phyloP scores from a whole-genome alignment of 1,284 basidiomycete species.

The Vanrija sp. region DNA sequence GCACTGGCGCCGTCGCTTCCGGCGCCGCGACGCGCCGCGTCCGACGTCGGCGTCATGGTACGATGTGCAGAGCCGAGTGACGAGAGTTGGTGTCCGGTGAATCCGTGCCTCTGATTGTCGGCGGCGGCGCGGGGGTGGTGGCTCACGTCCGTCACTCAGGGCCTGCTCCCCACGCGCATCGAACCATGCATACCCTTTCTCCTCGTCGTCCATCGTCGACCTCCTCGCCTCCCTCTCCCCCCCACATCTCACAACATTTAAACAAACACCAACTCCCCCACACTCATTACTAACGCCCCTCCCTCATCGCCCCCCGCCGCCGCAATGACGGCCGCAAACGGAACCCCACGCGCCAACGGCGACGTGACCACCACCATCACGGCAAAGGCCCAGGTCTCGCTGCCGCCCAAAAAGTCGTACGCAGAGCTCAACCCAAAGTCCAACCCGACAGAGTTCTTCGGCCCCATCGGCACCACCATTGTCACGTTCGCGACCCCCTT shows the following conservation, averaged over 20 bases:
- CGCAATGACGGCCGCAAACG: not conserved
- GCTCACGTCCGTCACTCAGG: no score
- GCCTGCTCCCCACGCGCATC: no score
- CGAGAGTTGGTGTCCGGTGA: no score
- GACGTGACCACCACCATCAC: conserved; percentile 41
- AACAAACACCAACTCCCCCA: no score
- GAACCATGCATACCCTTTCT: not conserved
- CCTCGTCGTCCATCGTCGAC: not conserved
- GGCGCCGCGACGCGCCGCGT: no score
- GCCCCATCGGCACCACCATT: conserved; percentile 71
- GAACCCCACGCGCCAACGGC: not conserved
- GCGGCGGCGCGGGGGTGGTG: no score
- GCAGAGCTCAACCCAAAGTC: conserved; percentile 51
- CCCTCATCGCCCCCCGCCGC: not conserved
- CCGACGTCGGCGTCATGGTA: no score
- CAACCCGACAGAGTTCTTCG: conserved; percentile 75
- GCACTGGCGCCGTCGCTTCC: no score
- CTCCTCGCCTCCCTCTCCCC: not conserved
- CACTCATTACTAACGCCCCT: no score
- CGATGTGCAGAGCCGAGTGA: no score
- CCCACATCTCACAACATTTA: not conserved
- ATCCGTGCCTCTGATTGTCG: no score
- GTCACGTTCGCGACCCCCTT: conserved; percentile 71
- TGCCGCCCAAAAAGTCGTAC: conserved; percentile 40
- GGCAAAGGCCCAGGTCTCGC: conserved; percentile 40